A percentile compares a stretch with the other conserved stretches of the same genome.
Evolutionary conservation across 768 basidiomycete genomes (phyloP).

Genomic region (Pisolithus orientalis): DNA sequence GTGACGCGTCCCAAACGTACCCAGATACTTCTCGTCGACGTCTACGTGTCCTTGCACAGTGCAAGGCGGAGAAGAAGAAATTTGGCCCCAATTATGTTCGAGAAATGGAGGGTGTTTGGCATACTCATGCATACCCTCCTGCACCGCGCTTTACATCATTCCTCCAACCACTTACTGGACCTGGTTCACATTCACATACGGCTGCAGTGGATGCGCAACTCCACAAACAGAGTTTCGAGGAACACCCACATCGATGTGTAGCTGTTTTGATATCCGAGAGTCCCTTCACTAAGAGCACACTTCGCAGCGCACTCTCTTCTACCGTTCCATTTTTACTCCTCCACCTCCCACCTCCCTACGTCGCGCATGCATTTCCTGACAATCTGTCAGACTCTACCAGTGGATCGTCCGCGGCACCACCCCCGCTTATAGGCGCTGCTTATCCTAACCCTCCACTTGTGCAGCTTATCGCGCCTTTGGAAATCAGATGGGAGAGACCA

Average conservation of each 20-base stretch:
- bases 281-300: conserved; percentile 64
- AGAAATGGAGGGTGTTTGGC: conserved; percentile 87
- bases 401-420: neutral
- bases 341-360: conserved; percentile 47
- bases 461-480: conserved; percentile 14
- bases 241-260: conserved; percentile 25
- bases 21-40: conserved; percentile 26
- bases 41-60: conserved; percentile 77
- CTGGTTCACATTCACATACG: neutral
- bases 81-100: conserved; percentile 74
- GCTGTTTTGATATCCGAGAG: conserved; percentile 79
- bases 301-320: conserved; percentile 68
- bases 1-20: neutral
- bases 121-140: conserved; percentile 20
- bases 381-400: neutral
- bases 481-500: conserved; percentile 19
- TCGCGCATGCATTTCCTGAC: neutral
- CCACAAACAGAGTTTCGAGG: neutral
- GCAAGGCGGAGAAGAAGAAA: conserved; percentile 87
- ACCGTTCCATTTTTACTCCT: conserved; percentile 74
- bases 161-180: neutral
- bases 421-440: conserved; percentile 3
- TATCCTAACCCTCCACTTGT: conserved; percentile 20
- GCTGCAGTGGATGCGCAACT: neutral
- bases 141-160: neutral